Base-by-base conservation (phyloP, 1,284 basidiomycete genomes). In the Marasmius fiardii region DNA sequence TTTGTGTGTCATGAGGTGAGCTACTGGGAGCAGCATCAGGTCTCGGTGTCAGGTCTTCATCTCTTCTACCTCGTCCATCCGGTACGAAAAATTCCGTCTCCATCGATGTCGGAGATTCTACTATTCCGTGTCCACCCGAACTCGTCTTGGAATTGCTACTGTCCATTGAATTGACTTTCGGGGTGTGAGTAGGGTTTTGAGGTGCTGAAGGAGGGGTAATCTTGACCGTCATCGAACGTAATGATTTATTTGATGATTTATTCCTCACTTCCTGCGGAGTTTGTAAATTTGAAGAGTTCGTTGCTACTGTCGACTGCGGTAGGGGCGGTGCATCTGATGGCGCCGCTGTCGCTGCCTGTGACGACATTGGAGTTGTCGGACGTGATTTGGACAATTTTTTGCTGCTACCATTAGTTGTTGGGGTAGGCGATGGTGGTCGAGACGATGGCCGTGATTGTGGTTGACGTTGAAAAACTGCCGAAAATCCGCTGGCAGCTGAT, bases 1-100 rank as follows among this genome's bases (percentile, higher is more conserved):
- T 16, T n/a, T 8, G 39, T 16, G 20, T 16, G 5, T 39, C 37
- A 69, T n/a, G n/a, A n/a, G n/a, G n/a, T n/a, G n/a, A n/a, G n/a
- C n/a, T n/a, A n/a, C n/a, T n/a, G n/a, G n/a, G n/a, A n/a, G n/a
- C n/a, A n/a, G n/a, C n/a, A n/a, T 58, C 23, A 58, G 57, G 51
- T 60, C 61, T 60, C n/a, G 62, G 60, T 26, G 41, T 24, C 24
- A 43, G 33, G 52, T 52, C 39, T 7, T 41, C 39, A 7, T 41
- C 39, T 39, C 12, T 20, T 39, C 37, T 41, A 7, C 39, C 39
- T 41, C n/a, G 39, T n/a, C 39, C 16, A 14, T 41, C 39, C 20
- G 39, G 16, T 2, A 20, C n/a, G 39, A 41, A 8, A n/a, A 41
- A 41, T n/a, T 41, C 39, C 5, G 39, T 41, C 39, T 41, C 39